Percentiles rank a stretch among this genome's conserved stretches.
Conservation (phyloP, 2,329 filamentous ascomycete species). For the Xylaria sp. region DNA sequence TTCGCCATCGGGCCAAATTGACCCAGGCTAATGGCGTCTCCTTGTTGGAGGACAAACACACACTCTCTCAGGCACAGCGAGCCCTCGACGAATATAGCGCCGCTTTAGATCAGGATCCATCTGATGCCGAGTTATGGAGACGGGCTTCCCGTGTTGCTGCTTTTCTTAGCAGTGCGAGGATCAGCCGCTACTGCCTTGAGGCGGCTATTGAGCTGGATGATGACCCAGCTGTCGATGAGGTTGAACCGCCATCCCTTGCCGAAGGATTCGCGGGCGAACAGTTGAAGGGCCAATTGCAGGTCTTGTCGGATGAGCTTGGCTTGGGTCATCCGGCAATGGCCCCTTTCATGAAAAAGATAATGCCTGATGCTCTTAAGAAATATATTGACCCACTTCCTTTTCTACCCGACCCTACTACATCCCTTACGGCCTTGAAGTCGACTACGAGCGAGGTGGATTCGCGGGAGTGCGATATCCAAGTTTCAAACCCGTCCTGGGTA, state of each 20-base stretch:
- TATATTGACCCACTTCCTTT: slow-evolving; percentile 68
- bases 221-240: slow-evolving; percentile 66
- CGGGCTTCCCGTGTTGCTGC: slow-evolving; percentile 63
- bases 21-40: slow-evolving; percentile 35
- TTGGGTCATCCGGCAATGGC: slow-evolving; percentile 66
- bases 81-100: slow-evolving; percentile 63
- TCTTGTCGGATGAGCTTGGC: slow-evolving; percentile 61
- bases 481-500: slow-evolving; percentile 48
- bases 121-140: slow-evolving; percentile 71
- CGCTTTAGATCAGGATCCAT: slow-evolving; percentile 68
- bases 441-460: not conserved
- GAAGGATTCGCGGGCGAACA: slow-evolving; percentile 69
- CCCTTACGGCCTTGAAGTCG: slow-evolving; percentile 32
- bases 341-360: slow-evolving; percentile 58
- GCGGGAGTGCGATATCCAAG: slow-evolving; percentile 38
- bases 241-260: slow-evolving; percentile 66
- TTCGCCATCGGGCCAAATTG: slow-evolving; percentile 57
- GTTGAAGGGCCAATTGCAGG: slow-evolving; percentile 59
- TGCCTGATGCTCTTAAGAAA: slow-evolving; percentile 58
- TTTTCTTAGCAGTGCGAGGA: slow-evolving; percentile 61
- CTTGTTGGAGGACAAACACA: slow-evolving; percentile 46
- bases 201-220: slow-evolving; percentile 71
- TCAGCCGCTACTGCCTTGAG: slow-evolving; percentile 68
- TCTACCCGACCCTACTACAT: slow-evolving; percentile 58
- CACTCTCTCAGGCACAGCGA: slow-evolving; percentile 47